phyloP scores from a whole-genome alignment of 2,329 filamentous ascomycete genomes.

The Rugonectria rugulosa region DNA sequence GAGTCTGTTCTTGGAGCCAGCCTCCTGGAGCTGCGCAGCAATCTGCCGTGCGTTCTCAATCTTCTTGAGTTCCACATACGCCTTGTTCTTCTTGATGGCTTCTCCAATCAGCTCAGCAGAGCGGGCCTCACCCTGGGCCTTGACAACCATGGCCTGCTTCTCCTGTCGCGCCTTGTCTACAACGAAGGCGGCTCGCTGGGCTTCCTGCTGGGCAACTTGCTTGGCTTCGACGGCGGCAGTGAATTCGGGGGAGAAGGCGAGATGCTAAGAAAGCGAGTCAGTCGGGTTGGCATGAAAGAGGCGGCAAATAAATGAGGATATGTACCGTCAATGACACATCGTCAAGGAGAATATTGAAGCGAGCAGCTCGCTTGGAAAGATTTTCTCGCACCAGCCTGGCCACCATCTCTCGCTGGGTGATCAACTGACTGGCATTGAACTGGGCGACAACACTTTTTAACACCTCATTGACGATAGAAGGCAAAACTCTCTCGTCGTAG shows the following conservation, averaged over 20 bases:
- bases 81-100: constrained; percentile 98
- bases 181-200: constrained; percentile 94
- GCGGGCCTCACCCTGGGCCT: constrained; percentile 97
- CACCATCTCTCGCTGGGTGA: constrained; percentile 98
- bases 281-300: neutral
- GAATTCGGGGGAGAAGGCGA: constrained; percentile 77
- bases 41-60: constrained; percentile 95
- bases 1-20: constrained; percentile 88
- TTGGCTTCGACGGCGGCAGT: constrained; percentile 77
- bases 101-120: constrained; percentile 98
- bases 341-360: constrained; percentile 97
- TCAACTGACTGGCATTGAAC: constrained; percentile 98
- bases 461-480: constrained; percentile 98
- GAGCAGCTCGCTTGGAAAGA: constrained; percentile 85
- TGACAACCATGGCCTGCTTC: constrained; percentile 98
- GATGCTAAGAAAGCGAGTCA: constrained; percentile 57
- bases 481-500: constrained; percentile 96
- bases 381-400: constrained; percentile 92
- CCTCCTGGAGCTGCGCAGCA: constrained; percentile 86
- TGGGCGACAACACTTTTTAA: constrained; percentile 98
- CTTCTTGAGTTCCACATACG: constrained; percentile 96
- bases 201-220: constrained; percentile 87
- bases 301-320: neutral
- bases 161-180: constrained; percentile 99
- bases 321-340: constrained; percentile 95